phyloP scores from a whole-genome alignment of 1,139 yeast species.

The Saccharomyces hybrid region DNA sequence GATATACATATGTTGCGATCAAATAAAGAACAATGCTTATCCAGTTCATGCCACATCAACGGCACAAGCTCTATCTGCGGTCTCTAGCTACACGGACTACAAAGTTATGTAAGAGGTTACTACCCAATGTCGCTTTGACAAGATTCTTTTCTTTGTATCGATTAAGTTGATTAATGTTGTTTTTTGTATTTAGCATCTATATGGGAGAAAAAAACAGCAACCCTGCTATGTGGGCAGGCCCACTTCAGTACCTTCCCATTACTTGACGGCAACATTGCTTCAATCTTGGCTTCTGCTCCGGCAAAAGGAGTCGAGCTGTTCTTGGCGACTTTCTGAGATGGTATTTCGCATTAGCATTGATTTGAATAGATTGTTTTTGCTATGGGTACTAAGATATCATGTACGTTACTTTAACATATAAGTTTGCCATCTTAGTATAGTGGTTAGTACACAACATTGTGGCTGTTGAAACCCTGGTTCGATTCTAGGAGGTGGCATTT shows the following conservation, averaged over 20 bases:
- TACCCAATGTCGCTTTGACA: not conserved
- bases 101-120: not conserved
- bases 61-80: no score
- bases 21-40: not conserved
- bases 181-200: not conserved
- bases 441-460: conserved; percentile 3
- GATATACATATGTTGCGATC: not conserved
- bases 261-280: not conserved
- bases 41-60: not conserved
- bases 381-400: not conserved
- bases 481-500: conserved; percentile 3
- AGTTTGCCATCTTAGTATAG: conserved; percentile 2
- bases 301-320: not conserved
- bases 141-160: not conserved
- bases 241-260: not conserved
- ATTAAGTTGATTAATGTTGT: not conserved
- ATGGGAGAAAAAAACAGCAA: not conserved
- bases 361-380: not conserved
- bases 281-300: not conserved
- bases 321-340: not conserved
- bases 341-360: not conserved
- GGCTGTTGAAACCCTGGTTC: not conserved
- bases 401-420: not conserved
- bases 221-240: not conserved
- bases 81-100: not conserved